A percentile compares a stretch with the other conserved stretches of the same genome.
Conservation (phyloP, 1,139 yeast species). For the Geotrichum fermentans region DNA sequence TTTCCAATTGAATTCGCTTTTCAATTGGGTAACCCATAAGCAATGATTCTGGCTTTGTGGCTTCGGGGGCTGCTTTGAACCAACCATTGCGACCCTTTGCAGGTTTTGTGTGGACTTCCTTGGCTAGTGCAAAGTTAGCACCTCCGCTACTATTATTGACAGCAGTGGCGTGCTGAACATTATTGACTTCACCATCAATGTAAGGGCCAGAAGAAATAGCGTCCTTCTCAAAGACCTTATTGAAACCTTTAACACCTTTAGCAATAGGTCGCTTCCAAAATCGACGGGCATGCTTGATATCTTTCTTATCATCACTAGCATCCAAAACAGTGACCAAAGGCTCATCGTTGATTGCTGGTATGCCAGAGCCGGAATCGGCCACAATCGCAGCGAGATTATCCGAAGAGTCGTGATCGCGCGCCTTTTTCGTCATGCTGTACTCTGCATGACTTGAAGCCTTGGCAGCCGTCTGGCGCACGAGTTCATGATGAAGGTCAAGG, state of each 20-base stretch:
- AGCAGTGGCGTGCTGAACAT: slow-evolving; percentile 22
- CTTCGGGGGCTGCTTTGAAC: slow-evolving; percentile 19
- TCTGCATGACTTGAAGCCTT: slow-evolving; percentile 31
- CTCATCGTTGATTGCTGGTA: slow-evolving; percentile 25
- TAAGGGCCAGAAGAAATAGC: slow-evolving; percentile 14
- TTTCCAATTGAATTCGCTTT: slow-evolving; percentile 49
- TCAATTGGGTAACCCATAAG: slow-evolving; percentile 32
- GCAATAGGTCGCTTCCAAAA: slow-evolving; percentile 40
- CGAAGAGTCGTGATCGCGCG: not conserved
- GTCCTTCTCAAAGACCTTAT: slow-evolving; percentile 35
- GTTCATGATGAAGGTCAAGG: slow-evolving; percentile 38
- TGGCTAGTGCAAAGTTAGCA: slow-evolving; percentile 8
- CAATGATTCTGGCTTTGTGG: slow-evolving; percentile 9
- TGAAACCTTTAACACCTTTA: slow-evolving; percentile 36
- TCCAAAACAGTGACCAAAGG: slow-evolving; percentile 36
- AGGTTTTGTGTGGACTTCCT: slow-evolving; percentile 13
- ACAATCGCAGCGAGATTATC: slow-evolving; percentile 8
- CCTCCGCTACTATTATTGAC: slow-evolving; percentile 12
- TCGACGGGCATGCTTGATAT: slow-evolving; percentile 28
- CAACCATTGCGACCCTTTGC: slow-evolving; percentile 18
- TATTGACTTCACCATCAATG: slow-evolving; percentile 18
- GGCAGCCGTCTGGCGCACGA: slow-evolving; percentile 37
- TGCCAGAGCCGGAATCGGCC: slow-evolving; percentile 6
- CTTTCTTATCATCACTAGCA: slow-evolving; percentile 26
- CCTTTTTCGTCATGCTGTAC: not conserved